Evolutionary conservation across 139 green algal species (phyloP), one percentile per base, ranked within the genome.

Genomic region (Chlamydomonas sp.): DNA sequence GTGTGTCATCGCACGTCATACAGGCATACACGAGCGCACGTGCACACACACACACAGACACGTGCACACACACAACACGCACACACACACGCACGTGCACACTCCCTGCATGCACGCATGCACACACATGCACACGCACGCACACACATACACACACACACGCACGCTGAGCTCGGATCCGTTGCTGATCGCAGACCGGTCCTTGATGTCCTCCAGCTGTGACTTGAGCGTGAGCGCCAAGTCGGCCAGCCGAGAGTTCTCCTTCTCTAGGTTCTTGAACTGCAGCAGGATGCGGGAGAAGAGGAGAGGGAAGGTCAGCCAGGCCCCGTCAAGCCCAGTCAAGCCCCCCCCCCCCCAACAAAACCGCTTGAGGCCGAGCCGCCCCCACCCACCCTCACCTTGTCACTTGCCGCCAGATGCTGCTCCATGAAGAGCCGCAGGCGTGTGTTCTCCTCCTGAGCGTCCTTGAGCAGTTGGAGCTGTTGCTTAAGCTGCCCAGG

Each of bases 401-500:
- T 66, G n/a, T 66, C 59, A 33, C 31, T 48, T 39, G 59, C 43
- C 5, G 59, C 26, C 16, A 37, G 39, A 20, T 66, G 43, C 33
- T 66, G 31, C 59, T 66, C 4, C 16, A 66, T 66, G 59, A 66
- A 66, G 5, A 13, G 31, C 8, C 5, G 8, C 5, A 66, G 59
- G 16, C 59, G 10, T 13, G 59, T 33, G 43, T 66, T 66, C 59
- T 66, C 59, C 10, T 37, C 59, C 29, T 66, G 22, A 5, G 26
- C 16, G 5, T 66, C 59, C 29, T 66, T 30, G 5, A 66, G n/a
- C 8, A 66, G 10, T 22, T 66, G 59, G 8, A 66, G 59, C 59
- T 66, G 59, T 13, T 66, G 59, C 29, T 66, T 66, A 30, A 66
- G 59, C 29, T 66, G 59, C 31, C 59, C 59, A n/a, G n/a, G n/a